These are phyloP conservation scores for Chlamydomonas sp. DNA, from an alignment of 139 green algal species.

Conservation along the genomic window DNA sequence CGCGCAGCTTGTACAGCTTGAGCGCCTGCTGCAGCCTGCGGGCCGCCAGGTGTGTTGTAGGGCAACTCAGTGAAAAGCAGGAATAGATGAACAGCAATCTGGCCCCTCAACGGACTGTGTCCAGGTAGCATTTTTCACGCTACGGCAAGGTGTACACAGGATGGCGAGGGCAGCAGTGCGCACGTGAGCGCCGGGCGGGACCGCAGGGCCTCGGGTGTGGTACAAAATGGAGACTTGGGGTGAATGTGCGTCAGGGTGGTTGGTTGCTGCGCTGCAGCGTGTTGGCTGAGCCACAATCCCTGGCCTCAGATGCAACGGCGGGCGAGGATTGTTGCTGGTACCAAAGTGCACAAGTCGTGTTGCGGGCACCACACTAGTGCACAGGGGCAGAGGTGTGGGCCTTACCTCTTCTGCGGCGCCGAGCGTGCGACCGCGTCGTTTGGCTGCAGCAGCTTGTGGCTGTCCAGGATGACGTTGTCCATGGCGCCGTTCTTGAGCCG, in stretches of 20 bases:
- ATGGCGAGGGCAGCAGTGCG: neutral
- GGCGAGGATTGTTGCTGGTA: neutral
- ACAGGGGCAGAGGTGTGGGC: neutral
- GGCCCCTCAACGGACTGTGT: no score
- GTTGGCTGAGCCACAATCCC: no score
- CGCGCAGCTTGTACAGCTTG: conserved; percentile 54
- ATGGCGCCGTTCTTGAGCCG: conserved; percentile 67
- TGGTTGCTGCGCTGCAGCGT: no score
- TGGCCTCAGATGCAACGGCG: no score
- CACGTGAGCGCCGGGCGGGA: no score
- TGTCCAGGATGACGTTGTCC: conserved; percentile 60
- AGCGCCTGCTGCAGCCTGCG: conserved; percentile 52
- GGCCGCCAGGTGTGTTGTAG: neutral
- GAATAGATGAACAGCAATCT: neutral
- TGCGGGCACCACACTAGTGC: neutral
- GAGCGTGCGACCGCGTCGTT: conserved; percentile 19
- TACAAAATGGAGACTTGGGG: no score
- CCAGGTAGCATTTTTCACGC: neutral
- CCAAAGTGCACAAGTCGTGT: neutral
- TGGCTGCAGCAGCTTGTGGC: conserved; percentile 58
- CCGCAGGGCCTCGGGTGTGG: no score
- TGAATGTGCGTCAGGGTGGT: no score
- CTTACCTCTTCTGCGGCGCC: conserved; percentile 35
- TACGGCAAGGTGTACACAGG: neutral
- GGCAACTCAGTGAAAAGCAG: no score